Evolutionary conservation across 2,329 filamentous ascomycete species (phyloP), one percentile per base, ranked within the genome.

Genomic region (Talaromyces sp.): DNA sequence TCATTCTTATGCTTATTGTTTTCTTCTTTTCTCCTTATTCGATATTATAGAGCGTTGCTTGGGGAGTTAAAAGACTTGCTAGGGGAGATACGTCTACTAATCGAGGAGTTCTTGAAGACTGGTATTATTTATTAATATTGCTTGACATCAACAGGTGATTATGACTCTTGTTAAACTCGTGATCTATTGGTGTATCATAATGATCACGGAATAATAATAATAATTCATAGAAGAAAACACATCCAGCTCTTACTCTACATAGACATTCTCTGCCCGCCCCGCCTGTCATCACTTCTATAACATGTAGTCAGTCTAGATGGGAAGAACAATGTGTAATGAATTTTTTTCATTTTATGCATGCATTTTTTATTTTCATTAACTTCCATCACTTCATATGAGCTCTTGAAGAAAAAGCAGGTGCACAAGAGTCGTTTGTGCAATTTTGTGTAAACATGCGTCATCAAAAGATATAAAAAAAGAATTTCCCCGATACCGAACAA

Each of bases 401-500:
- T 47, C 44, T 47, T 47, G 44, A 47, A 40, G 36, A 40, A 40
- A n/a, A 40, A 40, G 36, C 36, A 40, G 36, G 14, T 40, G 36
- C 16, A 40, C 36, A 40, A n/a, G 36, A n/a, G 6, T 40, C 8
- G n/a, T 40, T 7, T 40, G 36, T 33, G 53, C 53, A 27, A 28
- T 56, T 56, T 36, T 40, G 51, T 31, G 7, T 54, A n/a, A 36
- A 57, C 56, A 54, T 30, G 54, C 42, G 50, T 58, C 44, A 58
- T 62, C 27, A 50, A n/a, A 44, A 55, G 28, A 59, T 10, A 62
- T 30, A 42, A 52, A 56, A 60, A 27, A 55, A 40, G 54, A 61
- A 51, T 50, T 54, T 54, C 47, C 60, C 60, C 55, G n/a, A 42
- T 62, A 55, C 60, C 60, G 56, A 59, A 62, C 51, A 51, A 54